These are phyloP conservation scores for Mytilinidion resinicola DNA, from an alignment of 495 filamentous ascomycete genomes.

Conservation along the genomic window DNA sequence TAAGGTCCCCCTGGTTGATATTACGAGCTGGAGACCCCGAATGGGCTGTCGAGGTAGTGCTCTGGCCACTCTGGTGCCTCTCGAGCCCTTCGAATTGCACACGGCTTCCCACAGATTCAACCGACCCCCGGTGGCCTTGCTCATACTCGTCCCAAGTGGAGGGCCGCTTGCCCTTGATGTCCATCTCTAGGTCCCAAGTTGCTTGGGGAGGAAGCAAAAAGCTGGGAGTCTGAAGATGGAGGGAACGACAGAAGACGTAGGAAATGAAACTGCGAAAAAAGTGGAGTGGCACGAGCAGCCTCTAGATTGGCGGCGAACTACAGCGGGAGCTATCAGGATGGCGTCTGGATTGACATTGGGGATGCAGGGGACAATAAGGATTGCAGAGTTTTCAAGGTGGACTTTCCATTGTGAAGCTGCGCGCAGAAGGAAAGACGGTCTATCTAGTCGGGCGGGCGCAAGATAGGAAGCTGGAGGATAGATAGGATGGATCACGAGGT, in stretches of 20 bases:
- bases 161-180: constrained; percentile 34
- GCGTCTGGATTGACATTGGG: neutral
- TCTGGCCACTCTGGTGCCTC: constrained; percentile 10
- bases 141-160: constrained; percentile 50
- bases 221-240: neutral
- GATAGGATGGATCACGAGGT: neutral
- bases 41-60: neutral
- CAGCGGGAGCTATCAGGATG: neutral
- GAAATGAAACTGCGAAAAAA: neutral
- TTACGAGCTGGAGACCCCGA: constrained; percentile 10
- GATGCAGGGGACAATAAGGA: too few species aligned
- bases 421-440: neutral
- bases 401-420: neutral
- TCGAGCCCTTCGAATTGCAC: constrained; percentile 35
- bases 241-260: neutral
- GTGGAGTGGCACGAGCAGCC: neutral
- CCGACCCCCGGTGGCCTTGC: constrained; percentile 35
- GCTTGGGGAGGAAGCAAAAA: neutral
- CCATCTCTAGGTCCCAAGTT: constrained; percentile 7
- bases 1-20: constrained; percentile 5
- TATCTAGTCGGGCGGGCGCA: neutral
- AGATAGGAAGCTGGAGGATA: neutral
- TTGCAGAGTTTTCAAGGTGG: neutral
- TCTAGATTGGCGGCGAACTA: constrained; percentile 1
- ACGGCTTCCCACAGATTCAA: constrained; percentile 34